phyloP scores from a whole-genome alignment of 2,329 filamentous ascomycete species.

The Mycosphaerella sp. region DNA sequence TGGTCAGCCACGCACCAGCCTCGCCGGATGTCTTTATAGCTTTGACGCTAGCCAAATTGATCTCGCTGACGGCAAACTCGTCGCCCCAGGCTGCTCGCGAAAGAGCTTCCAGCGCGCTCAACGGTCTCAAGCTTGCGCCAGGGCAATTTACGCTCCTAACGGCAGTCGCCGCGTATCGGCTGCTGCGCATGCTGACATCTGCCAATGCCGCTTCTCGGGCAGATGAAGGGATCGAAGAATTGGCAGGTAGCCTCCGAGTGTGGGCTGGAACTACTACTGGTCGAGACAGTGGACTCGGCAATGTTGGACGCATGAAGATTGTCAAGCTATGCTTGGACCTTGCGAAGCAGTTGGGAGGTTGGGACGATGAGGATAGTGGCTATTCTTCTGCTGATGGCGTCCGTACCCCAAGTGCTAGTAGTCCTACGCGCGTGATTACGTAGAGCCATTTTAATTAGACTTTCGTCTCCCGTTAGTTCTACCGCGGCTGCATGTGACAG shows the following conservation, averaged over 20 bases:
- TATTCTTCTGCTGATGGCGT: conserved; percentile 21
- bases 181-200: conserved; percentile 36
- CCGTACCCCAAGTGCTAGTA: conserved; percentile 17
- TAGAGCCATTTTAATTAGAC: not conserved
- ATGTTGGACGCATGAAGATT: conserved; percentile 36
- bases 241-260: conserved; percentile 40
- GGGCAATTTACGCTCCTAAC: conserved; percentile 41
- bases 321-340: conserved; percentile 40
- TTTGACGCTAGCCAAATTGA: conserved; percentile 55
- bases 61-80: conserved; percentile 38
- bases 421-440: conserved; percentile 15
- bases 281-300: conserved; percentile 36
- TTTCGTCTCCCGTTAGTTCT: not conserved
- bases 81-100: conserved; percentile 31
- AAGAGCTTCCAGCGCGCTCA: conserved; percentile 38
- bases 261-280: conserved; percentile 45
- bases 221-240: conserved; percentile 39
- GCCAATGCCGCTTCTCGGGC: conserved; percentile 29
- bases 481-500: conserved; percentile 9
- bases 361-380: conserved; percentile 28
- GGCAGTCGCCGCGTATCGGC: conserved; percentile 41
- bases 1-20: conserved; percentile 51
- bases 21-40: conserved; percentile 53
- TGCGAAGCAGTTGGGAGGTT: conserved; percentile 40
- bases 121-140: conserved; percentile 37